Evolutionary conservation across 257 asterid species (phyloP).

Genomic region (Petunia secreta): DNA sequence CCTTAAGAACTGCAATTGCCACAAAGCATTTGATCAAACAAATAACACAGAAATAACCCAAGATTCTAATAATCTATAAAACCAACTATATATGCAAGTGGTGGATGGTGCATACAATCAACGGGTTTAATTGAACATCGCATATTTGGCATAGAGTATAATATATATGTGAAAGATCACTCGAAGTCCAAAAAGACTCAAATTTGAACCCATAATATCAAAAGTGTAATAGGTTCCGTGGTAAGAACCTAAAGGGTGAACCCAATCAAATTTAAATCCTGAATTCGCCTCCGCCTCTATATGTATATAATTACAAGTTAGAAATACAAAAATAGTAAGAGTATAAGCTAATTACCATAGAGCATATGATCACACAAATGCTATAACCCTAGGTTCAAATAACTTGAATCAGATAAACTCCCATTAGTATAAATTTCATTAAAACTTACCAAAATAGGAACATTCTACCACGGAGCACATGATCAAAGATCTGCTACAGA

Average conservation of each 20-base stretch:
- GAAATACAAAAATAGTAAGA: neutral
- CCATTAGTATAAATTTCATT: neutral
- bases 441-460: neutral
- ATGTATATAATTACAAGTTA: neutral
- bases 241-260: too few relatives aligned
- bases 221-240: too few relatives aligned
- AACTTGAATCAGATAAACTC: neutral
- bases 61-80: neutral
- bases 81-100: neutral
- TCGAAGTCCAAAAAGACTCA: too few relatives aligned
- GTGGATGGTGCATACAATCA: too few relatives aligned
- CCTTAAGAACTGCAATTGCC: constrained; percentile 68
- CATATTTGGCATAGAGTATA: too few relatives aligned
- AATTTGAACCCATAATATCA: too few relatives aligned
- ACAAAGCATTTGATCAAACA: constrained; percentile 29
- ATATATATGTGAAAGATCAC: too few relatives aligned
- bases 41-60: constrained; percentile 14
- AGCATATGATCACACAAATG: neutral
- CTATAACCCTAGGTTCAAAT: neutral
- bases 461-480: neutral
- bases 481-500: neutral
- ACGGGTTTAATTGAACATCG: too few relatives aligned
- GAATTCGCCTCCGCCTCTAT: too few relatives aligned
- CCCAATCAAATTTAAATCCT: too few relatives aligned
- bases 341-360: neutral